Evolutionary conservation across 495 filamentous ascomycete species (phyloP), one percentile per base, ranked within the genome.

Genomic region (Sordaria brevicollis): DNA sequence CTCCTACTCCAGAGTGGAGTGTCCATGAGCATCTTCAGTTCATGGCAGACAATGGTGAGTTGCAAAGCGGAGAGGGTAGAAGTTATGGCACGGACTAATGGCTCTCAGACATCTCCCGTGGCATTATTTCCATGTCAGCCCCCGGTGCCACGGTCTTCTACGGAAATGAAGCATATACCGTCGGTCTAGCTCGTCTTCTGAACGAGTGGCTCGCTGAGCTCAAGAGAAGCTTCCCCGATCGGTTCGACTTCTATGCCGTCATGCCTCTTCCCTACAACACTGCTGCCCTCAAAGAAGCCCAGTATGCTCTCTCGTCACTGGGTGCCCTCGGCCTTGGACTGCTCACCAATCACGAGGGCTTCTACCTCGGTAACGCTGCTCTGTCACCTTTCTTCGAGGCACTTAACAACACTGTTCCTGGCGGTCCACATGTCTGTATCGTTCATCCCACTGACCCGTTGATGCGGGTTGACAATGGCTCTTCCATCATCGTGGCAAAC

Each of bases 131-230:
- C 49, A 65, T 69, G 9, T 66, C 49, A 33, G 65, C 43, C 13
- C 68, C 49, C 11, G 68, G 31, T 34, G 36, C 68, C 13, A 65
- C 35, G 4, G 54, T 65, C 11, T 69, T 65, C 34, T 29, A n/a
- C 10, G 35, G 49, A 19, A 65, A 69, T 37, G 17, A 65, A 25
- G 21, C 68, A 15, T 57, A 57, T 9, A 17, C 68, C 17, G 35
- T 37, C 19, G 68, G 68, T n/a, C 43, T 69, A 65, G 68, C 49
- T 29, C 43, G 54, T 19, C 49, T 69, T 13, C 49, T 65, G 31
- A 69, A 69, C 43, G 68, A 69, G 36, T 69, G 68, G 68, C 68
- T 69, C 25, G 68, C 68, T 21, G 68, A 69, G 35, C 35, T 69
- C 21, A 21, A 34, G 19, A 33, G 15, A 29, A 57, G n/a, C 4